Percentiles rank a stretch among this genome's conserved stretches.
Evolutionary conservation across 176 grass and related monocot species (phyloP).

Genomic region (Cenchrus purpureus): DNA sequence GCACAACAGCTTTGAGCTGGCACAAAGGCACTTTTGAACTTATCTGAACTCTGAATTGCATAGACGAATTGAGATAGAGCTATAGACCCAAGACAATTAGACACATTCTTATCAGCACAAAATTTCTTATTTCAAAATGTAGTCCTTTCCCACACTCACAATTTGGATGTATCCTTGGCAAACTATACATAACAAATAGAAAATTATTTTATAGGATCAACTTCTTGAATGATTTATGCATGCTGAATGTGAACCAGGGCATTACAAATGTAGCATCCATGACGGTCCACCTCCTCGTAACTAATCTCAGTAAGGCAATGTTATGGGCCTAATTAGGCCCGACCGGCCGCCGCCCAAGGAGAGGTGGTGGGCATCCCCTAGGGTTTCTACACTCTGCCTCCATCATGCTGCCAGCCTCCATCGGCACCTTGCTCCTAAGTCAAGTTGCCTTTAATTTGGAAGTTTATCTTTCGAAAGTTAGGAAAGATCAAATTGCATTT

Average conservation of each 20-base stretch:
- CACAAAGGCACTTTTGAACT: slow-evolving; percentile 10
- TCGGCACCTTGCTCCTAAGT: not conserved
- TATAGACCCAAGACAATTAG: not conserved
- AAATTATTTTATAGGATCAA: not conserved
- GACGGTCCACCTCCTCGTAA: not conserved
- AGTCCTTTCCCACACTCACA: not conserved
- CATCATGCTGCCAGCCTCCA: not conserved
- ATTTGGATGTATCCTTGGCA: not conserved
- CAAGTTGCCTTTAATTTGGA: not conserved
- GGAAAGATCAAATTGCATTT: not conserved
- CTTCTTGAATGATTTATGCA: not conserved
- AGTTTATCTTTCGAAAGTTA: not conserved
- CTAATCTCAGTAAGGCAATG: not conserved
- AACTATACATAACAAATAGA: not conserved
- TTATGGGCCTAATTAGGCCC: not conserved
- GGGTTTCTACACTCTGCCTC: not conserved
- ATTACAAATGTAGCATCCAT: not conserved
- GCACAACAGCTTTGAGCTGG: slow-evolving; percentile 16
- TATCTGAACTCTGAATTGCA: not conserved
- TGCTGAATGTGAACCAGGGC: not conserved
- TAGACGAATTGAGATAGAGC: not conserved
- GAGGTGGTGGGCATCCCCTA: not conserved
- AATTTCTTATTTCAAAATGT: not conserved
- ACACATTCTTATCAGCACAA: not conserved
- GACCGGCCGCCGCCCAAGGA: not conserved